Percentiles rank a stretch among this genome's conserved stretches.
Evolutionary conservation across 805 yeast species (phyloP).

Genomic region (Candida ulmi): DNA sequence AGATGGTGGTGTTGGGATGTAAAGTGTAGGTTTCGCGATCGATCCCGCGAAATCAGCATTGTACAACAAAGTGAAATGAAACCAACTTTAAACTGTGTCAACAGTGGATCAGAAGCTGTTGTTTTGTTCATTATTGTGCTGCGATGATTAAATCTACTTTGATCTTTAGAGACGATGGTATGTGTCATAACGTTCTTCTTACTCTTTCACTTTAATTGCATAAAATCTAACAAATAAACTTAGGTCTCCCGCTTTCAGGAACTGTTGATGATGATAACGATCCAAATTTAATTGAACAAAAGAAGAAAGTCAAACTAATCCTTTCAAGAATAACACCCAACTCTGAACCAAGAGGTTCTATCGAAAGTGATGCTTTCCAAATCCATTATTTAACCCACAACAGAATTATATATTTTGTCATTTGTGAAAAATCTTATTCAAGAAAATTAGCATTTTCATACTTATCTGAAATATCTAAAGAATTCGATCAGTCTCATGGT

Average conservation of each 20-base stretch:
- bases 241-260: slow-evolving; percentile 73
- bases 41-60: too few species aligned
- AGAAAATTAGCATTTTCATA: slow-evolving; percentile 86
- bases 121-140: too few species aligned
- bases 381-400: slow-evolving; percentile 67
- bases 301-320: slow-evolving; percentile 76
- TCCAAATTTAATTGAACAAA: slow-evolving; percentile 62
- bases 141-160: slow-evolving; percentile 64
- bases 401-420: slow-evolving; percentile 69
- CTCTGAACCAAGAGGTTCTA: slow-evolving; percentile 79
- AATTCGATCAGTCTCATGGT: slow-evolving; percentile 77
- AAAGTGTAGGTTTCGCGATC: too few species aligned
- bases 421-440: slow-evolving; percentile 77
- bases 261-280: slow-evolving; percentile 79
- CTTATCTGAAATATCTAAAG: slow-evolving; percentile 72
- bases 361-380: slow-evolving; percentile 68
- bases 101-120: too few species aligned
- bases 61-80: too few species aligned
- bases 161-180: slow-evolving; percentile 56
- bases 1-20: too few species aligned
- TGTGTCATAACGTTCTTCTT: background rate
- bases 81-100: too few species aligned
- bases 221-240: too few species aligned
- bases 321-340: slow-evolving; percentile 69
- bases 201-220: too few species aligned